Evolutionary conservation across 208 protist species (phyloP).

Genomic region (Polymyxa betae): DNA sequence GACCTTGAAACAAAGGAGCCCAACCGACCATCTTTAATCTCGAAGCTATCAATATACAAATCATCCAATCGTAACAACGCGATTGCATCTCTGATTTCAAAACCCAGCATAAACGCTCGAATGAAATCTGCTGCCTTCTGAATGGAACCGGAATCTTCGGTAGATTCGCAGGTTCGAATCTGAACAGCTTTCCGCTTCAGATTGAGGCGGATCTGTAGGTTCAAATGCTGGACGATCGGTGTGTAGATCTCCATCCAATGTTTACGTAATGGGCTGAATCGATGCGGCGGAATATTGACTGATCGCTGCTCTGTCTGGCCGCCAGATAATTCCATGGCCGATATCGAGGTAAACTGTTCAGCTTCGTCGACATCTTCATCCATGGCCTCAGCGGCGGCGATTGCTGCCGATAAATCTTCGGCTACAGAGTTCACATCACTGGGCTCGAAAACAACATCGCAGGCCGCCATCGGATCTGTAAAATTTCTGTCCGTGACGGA

Average conservation of each 20-base stretch:
- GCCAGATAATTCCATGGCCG: neutral
- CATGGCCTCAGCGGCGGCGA: too few relatives aligned
- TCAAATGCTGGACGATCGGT: slow-evolving; percentile 96
- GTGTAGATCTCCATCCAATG: slow-evolving; percentile 97
- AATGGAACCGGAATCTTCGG: slow-evolving; percentile 79
- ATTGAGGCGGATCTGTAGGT: slow-evolving; percentile 90
- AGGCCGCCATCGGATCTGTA: too few relatives aligned
- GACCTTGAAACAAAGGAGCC: neutral
- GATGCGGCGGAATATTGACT: slow-evolving; percentile 87
- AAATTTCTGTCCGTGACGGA: too few relatives aligned
- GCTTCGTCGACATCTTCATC: neutral
- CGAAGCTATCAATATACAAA: slow-evolving; percentile 98
- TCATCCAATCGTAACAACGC: slow-evolving; percentile 98
- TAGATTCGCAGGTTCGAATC: slow-evolving; percentile 75
- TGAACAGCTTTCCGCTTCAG: slow-evolving; percentile 55
- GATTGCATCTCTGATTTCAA: slow-evolving; percentile 90
- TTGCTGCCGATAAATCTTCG: too few relatives aligned
- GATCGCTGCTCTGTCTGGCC: slow-evolving; percentile 69
- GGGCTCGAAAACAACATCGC: too few relatives aligned
- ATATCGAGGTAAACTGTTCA: neutral
- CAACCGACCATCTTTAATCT: slow-evolving; percentile 81
- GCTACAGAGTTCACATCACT: too few relatives aligned
- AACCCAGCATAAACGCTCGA: slow-evolving; percentile 93
- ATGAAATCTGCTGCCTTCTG: slow-evolving; percentile 97
- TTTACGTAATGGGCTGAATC: slow-evolving; percentile 94